Base-by-base conservation (phyloP, 306 rosid species). In the Erythrophleum fordii region DNA sequence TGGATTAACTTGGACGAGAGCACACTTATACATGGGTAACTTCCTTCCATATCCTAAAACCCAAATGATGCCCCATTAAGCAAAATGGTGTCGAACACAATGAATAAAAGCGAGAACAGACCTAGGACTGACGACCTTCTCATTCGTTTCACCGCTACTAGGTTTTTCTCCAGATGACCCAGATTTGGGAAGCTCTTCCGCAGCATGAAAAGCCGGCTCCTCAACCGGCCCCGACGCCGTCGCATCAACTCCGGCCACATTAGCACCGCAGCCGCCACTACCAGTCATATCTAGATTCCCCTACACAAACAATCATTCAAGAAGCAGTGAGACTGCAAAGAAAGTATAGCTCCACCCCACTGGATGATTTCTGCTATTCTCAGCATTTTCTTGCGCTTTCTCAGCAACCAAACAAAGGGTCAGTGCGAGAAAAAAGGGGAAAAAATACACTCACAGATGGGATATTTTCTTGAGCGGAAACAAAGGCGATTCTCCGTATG, bases 41-140 rank as follows among this genome's bases (percentile, higher is more conserved):
- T 11, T 58, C 35, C 61, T 18, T 20, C n/a, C 5, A 22, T 16
- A 73, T 65, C 55, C 51, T 41, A 59, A 29, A 39, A 65, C 80
- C 81, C 31, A 78, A 69, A 48, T 1, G 0, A 28, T 7, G 46
- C 6, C 9, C 53, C 72, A 82, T 52, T 16, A 69, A 42, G 49
- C 1, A 44, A 58, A 81, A 31, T 25, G 74, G 69, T 20, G 60
- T 71, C 11, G 39, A 78, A 58, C 35, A 22, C 23, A 26, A 59
- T 29, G 37, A 70, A 34, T 20, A 25, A 5, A n/a, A 25, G 20
- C 2, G 8, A 46, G 56, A 69, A 48, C 78, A 72, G 37, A 95
- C 99, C 97, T 88, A 70, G 91, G 91, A 77, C 91, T 85, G 29
- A 80, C 80, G 73, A 71, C 89, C 44, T 83, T 87, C 34, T 87